phyloP scores from a whole-genome alignment of 768 basidiomycete genomes.

The Trametes meyenii region DNA sequence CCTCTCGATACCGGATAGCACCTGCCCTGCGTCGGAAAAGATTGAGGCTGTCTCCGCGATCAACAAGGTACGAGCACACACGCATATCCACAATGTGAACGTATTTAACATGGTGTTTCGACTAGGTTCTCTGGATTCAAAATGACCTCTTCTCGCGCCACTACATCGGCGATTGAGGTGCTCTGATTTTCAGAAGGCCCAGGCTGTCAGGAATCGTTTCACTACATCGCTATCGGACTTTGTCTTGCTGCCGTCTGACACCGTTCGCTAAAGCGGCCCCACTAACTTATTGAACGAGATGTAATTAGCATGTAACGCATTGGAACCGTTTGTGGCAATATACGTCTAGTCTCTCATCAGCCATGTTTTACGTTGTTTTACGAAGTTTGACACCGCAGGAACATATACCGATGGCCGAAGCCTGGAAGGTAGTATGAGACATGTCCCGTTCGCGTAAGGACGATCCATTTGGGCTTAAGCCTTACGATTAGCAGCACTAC shows the following conservation, averaged over 20 bases:
- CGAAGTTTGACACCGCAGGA: too few relatives aligned
- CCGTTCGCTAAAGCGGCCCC: too few relatives aligned
- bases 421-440: too few relatives aligned
- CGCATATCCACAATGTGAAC: background rate
- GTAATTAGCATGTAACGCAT: too few relatives aligned
- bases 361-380: too few relatives aligned
- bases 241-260: background rate
- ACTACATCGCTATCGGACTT: background rate
- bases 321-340: too few relatives aligned
- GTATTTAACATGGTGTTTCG: background rate
- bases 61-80: conserved; percentile 43
- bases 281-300: too few relatives aligned
- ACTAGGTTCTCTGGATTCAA: conserved; percentile 52
- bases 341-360: too few relatives aligned
- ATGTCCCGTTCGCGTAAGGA: too few relatives aligned
- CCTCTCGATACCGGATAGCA: conserved; percentile 42
- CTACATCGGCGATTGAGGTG: conserved; percentile 39
- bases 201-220: background rate
- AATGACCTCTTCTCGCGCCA: conserved; percentile 51
- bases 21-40: conserved; percentile 39
- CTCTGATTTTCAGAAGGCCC: background rate
- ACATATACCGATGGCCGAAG: too few relatives aligned
- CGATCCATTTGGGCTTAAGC: too few relatives aligned
- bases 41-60: conserved; percentile 44
- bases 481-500: background rate